Base-by-base conservation (phyloP, 768 basidiomycete species). In the Rhodocollybia butyracea region DNA sequence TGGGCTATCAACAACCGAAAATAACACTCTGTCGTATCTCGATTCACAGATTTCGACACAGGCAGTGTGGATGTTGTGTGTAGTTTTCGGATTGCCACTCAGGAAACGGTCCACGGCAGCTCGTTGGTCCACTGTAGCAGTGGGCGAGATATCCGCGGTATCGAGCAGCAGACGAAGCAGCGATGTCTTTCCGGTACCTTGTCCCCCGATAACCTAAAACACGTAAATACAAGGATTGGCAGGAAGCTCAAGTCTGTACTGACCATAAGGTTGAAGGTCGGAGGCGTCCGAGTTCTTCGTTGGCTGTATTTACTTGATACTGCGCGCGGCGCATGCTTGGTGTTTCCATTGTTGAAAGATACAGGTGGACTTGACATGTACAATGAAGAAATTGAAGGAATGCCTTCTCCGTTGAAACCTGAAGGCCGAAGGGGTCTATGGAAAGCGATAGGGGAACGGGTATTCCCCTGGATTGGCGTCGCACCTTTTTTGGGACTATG, bases 211-310 rank as follows among this genome's bases (percentile, higher is more conserved):
- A 45, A 93, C 88, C 91, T 50, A 50, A 12, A 38, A 36, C 34
- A 54, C 21, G 31, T 42, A 43, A 45, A 43, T 26, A 12, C 31
- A 34, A 31, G 15, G 39, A 45, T 42, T 54, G 39, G 50, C 57
- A 57, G 59, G 29, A 53, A 30, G 45, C 52, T 24, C 42, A 31
- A 59, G 34, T 17, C 26, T 55, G 27, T 34, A 63, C 76, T 55
- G 60, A 90, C 90, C 90, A 93, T 91, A 51, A 94, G 71, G 65
- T 94, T 94, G 74, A 94, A 92, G 2, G 89, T 89, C 5, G 90
- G 88, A 13, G 89, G 79, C 15, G 80, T 69, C 55, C 86, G 80
- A 59, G 76, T 73, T 62, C 87, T 80, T 63, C 86, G 80, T 65
- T 89, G 87, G 61, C 79, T 80, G 54, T 81, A 76, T 61, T 83